Base-by-base conservation (phyloP, 2,329 filamentous ascomycete genomes). In the Dendrostoma leiphaemia region DNA sequence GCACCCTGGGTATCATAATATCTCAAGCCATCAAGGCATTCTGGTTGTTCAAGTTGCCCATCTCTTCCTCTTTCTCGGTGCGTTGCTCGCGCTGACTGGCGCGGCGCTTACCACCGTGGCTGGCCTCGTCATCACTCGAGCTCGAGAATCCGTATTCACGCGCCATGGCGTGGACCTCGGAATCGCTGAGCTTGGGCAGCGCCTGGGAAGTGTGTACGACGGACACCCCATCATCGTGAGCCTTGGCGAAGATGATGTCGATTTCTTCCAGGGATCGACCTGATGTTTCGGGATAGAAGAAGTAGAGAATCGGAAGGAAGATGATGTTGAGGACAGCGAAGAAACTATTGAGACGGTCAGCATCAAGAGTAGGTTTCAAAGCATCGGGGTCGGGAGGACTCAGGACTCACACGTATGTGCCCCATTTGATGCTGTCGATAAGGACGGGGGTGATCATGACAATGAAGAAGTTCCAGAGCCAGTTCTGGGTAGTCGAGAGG, bases 401-500 rank as follows among this genome's bases (percentile, higher is more conserved):
- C n/a, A n/a, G 1, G 17, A 41, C 55, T 54, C 40, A 58, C 53
- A 56, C 37, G 23, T 58, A 58, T 15, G 56, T 58, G 32, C 56
- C 56, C 69, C 76, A 84, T 13, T 73, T 73, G 6, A 79, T 85
- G 50, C 80, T 79, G 56, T 81, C 70, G 21, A 89, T 79, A 32
- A 88, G 76, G 1, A 84, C 77, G 0, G 85, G 86, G 0, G 84
- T 87, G 26, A 88, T 79, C 62, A 88, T 77, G 32, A 86, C 84
- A 49, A 74, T 68, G 24, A 73, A 72, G 62, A 80, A 77, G 63
- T 73, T 72, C 56, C 68, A 70, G 3, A 71, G 67, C 76, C 86
- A 89, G 68, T 84, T 86, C 6, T 78, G 78, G 55, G 78, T 82
- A 0, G 84, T 86, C 0, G 82, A 83, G 2, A 87, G 70, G 10